Percentiles rank a stretch among this genome's conserved stretches.
Conservation (phyloP, 1,284 basidiomycete species). For the Trichosporon sp. region DNA sequence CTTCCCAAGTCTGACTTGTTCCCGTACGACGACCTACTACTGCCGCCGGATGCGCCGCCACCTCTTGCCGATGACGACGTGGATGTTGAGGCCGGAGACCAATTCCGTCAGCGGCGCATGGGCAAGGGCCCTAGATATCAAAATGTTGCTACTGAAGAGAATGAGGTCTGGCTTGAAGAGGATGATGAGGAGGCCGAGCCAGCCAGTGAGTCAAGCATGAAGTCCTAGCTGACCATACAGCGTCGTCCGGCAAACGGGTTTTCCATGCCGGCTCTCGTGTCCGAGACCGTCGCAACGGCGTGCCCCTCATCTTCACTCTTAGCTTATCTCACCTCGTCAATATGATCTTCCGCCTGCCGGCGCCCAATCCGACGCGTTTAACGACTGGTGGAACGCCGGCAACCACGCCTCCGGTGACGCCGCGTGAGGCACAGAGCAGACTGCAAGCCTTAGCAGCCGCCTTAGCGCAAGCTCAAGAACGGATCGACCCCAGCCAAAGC, state of each 20-base stretch:
- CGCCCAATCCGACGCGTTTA: conserved; percentile 22
- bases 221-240: conserved; percentile 4
- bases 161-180: conserved; percentile 30
- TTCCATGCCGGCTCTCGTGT: not conserved
- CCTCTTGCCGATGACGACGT: conserved; percentile 7
- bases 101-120: conserved; percentile 14
- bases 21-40: conserved; percentile 37
- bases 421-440: not conserved
- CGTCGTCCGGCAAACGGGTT: not conserved
- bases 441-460: not conserved
- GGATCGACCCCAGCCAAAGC: not conserved
- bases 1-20: conserved; percentile 24
- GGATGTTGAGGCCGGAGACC: conserved; percentile 19
- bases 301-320: conserved; percentile 35
- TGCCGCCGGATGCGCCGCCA: conserved; percentile 23
- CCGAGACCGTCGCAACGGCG: conserved; percentile 19
- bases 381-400: conserved; percentile 34
- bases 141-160: conserved; percentile 14
- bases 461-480: conserved; percentile 4
- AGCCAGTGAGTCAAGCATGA: not conserved
- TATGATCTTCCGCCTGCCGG: conserved; percentile 30
- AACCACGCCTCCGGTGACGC: conserved; percentile 19
- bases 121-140: conserved; percentile 22
- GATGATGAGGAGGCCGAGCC: conserved; percentile 17
- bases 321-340: conserved; percentile 26